Evolutionary conservation across 441 rosid species (phyloP).

Genomic region (Gossypium schwendimanii): DNA sequence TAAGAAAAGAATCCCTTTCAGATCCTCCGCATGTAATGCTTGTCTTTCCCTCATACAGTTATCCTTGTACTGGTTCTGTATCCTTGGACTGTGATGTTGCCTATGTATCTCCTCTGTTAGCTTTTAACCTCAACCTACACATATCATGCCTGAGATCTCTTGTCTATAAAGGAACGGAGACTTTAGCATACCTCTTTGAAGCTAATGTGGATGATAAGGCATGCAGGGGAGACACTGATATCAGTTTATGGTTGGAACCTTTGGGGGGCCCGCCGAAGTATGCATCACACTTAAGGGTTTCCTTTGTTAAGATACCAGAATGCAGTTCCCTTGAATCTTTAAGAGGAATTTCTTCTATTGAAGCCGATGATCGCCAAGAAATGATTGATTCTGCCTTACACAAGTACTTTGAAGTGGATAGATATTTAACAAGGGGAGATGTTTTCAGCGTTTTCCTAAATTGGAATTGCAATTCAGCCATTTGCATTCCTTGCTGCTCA

Average conservation of each 20-base stretch:
- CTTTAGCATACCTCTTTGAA: constrained; percentile 50
- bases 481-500: constrained; percentile 67
- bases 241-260: constrained; percentile 57
- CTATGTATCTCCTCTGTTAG: constrained; percentile 67
- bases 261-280: constrained; percentile 42
- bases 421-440: constrained; percentile 69
- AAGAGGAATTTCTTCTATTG: constrained; percentile 51
- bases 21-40: constrained; percentile 36
- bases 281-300: constrained; percentile 82
- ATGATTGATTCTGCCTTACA: constrained; percentile 77
- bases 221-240: constrained; percentile 21
- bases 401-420: constrained; percentile 65
- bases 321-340: constrained; percentile 70
- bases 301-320: constrained; percentile 85
- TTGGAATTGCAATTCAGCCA: constrained; percentile 72
- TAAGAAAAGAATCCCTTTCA: constrained; percentile 18
- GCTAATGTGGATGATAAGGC: constrained; percentile 34
- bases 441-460: constrained; percentile 49
- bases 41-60: constrained; percentile 48
- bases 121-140: constrained; percentile 80
- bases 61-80: constrained; percentile 23
- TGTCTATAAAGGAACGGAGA: constrained; percentile 50
- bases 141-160: constrained; percentile 61
- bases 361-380: constrained; percentile 78
- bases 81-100: constrained; percentile 46